Evolutionary conservation across 1,284 basidiomycete species (phyloP).

Genomic region (Cryptococcus deneoformans): DNA sequence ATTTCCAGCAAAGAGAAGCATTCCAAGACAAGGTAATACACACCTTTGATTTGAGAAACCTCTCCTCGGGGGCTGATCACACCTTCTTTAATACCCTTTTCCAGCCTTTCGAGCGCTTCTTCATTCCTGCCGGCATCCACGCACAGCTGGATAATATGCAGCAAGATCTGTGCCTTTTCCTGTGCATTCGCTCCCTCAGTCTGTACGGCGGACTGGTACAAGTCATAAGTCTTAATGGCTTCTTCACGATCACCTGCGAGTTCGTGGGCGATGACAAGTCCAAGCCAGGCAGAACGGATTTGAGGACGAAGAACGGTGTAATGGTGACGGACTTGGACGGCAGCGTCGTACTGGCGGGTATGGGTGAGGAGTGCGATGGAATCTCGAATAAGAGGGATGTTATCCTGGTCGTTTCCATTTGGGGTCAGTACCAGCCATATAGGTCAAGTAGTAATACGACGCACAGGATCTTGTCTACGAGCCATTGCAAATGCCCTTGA

Average conservation of each 20-base stretch:
- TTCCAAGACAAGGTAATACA: conserved; percentile 7
- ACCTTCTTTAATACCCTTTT: conserved; percentile 62
- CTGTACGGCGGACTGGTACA: conserved; percentile 52
- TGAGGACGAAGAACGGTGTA: conserved; percentile 80
- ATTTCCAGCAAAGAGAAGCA: background rate
- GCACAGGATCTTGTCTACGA: conserved; percentile 80
- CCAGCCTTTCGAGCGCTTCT: conserved; percentile 60
- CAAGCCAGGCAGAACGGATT: conserved; percentile 85
- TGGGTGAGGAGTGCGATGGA: conserved; percentile 87
- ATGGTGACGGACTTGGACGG: conserved; percentile 79
- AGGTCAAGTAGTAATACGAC: conserved; percentile 25
- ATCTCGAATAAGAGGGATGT: conserved; percentile 90
- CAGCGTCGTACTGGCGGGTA: conserved; percentile 73
- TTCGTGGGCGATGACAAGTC: conserved; percentile 82
- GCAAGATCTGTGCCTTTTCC: conserved; percentile 79
- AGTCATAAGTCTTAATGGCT: conserved; percentile 70
- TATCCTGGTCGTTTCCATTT: conserved; percentile 60
- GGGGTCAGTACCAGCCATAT: background rate
- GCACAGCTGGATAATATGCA: conserved; percentile 78
- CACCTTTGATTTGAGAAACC: conserved; percentile 70
- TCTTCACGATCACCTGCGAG: conserved; percentile 72
- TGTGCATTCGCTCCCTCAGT: conserved; percentile 56
- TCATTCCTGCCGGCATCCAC: conserved; percentile 64
- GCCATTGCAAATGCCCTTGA: conserved; percentile 60
- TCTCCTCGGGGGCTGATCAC: conserved; percentile 68